A percentile compares a stretch with the other conserved stretches of the same genome.
Evolutionary conservation across 345 rosid genomes (phyloP).

Genomic region (Xanthoceras sorbifolium): DNA sequence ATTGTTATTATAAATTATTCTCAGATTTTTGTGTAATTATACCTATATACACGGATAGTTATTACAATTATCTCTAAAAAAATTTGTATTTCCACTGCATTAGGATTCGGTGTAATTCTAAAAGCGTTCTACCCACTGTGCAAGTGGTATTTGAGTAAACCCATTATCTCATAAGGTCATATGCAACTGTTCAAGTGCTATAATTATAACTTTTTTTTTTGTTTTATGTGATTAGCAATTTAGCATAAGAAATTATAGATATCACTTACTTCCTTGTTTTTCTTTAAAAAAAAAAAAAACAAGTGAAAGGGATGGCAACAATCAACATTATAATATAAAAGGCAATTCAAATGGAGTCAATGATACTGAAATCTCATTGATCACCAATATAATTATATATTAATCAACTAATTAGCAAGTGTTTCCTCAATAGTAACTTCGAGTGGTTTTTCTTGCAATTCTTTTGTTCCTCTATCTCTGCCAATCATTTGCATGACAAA

Average conservation of each 20-base stretch:
- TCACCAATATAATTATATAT: conserved; percentile 6
- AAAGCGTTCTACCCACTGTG: no score
- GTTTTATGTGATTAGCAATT: background rate
- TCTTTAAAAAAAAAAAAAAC: no score
- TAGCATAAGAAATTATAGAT: conserved; percentile 14
- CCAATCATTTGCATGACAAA: conserved; percentile 21
- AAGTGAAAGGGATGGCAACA: conserved; percentile 16
- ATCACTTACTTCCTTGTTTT: background rate
- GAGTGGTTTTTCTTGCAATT: background rate
- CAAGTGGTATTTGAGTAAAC: no score
- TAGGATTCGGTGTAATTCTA: no score
- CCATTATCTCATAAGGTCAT: no score
- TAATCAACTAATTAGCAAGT: background rate
- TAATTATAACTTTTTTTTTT: background rate
- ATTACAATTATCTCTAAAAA: no score
- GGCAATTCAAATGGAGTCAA: conserved; percentile 4
- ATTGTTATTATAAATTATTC: no score
- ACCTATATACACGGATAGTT: no score
- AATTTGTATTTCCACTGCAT: no score
- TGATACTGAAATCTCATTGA: background rate
- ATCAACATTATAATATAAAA: background rate
- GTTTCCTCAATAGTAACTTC: conserved; percentile 20
- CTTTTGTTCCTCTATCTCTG: no score
- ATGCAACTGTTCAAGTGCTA: background rate
- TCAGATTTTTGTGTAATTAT: no score